Evolutionary conservation across 148 eudicot genomes (phyloP), one percentile per base, ranked within the genome.

Genomic region (Camellia sinensis): DNA sequence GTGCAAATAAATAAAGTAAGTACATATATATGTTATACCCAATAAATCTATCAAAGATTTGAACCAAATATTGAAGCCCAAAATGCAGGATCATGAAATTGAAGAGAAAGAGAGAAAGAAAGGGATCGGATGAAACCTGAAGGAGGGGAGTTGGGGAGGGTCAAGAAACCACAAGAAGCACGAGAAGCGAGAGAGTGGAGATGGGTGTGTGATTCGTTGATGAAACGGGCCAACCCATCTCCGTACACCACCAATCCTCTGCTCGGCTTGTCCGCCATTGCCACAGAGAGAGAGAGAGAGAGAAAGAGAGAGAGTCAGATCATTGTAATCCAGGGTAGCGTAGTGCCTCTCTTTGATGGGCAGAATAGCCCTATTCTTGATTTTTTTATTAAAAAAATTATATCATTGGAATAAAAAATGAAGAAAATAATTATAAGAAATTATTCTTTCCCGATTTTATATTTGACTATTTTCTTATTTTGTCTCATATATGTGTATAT

Each of bases 221-320:
- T 66, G 68, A 75, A 80, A 59, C 85, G 83, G 79, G 97, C 97
- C 68, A 93, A 82, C 41, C 95, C 98, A 63, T 92, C 91, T 15
- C 98, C 99, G 81, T 87, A 92, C 66, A 96, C 18, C 65, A 96
- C 85, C 77, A 96, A 79, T 15, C 88, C 91, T 86, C 93, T 92
- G 86, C 99, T 96, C 54, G 99, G 87, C 83, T 93, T 96, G 87
- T 95, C 98, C 73, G 97, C 98, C 98, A 95, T 95, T 82, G 19
- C 22, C 18, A 69, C 50, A 78, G 37, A 63, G 48, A 37, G 57
- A 15, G 67, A 71, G 53, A 41, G 56, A 22, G 21, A 44, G 17
- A 6, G 59, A 61, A 3, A 44, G 59, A 71, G 19, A 37, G 50
- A 44, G 74, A 75, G 67, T 48, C 37, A 29, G 37, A 29, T 29